Percentiles rank a stretch among this genome's conserved stretches.
phyloP scores from a whole-genome alignment of 2,329 filamentous ascomycete genomes.

The Curvularia lunata region DNA sequence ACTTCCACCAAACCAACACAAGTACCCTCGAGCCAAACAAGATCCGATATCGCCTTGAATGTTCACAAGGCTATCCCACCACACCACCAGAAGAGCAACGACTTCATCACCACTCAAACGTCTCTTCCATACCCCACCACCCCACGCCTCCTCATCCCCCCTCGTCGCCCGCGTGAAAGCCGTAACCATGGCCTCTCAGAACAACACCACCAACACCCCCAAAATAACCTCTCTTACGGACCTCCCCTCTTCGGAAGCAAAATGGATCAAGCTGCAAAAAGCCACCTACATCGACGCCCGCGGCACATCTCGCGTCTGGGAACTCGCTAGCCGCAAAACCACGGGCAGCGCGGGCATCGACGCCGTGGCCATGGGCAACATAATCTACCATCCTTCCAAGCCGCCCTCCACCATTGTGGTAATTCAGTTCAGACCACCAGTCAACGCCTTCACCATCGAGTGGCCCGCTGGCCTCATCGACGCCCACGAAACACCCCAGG shows the following conservation, averaged over 20 bases:
- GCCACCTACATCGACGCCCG: conserved; percentile 65
- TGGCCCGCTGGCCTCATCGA: conserved; percentile 59
- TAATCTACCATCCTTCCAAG: conserved; percentile 55
- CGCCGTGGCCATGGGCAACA: conserved; percentile 73
- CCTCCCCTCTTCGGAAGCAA: conserved; percentile 33
- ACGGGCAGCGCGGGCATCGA: conserved; percentile 61
- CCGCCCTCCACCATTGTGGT: conserved; percentile 43
- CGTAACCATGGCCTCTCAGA: conserved; percentile 16
- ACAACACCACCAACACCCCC: conserved; percentile 10
- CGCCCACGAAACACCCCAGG: conserved; percentile 61
- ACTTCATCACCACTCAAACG: background rate
- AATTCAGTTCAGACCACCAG: conserved; percentile 65
- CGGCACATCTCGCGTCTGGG: conserved; percentile 67
- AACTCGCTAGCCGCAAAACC: conserved; percentile 71
- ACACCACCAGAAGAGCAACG: background rate
- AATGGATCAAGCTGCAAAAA: conserved; percentile 46
- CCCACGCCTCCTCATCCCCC: background rate
- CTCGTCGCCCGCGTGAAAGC: conserved; percentile 16
- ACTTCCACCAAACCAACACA: background rate
- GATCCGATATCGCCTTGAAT: conserved; percentile 9
- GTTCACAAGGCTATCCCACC: conserved; percentile 2
- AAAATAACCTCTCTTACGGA: conserved; percentile 30
- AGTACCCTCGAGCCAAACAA: background rate
- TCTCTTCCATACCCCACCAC: background rate
- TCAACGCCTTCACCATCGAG: conserved; percentile 64